Percentiles rank a stretch among this genome's conserved stretches.
Evolutionary conservation across 768 basidiomycete genomes (phyloP).

Genomic region (Lanmaoa pseudosensibilis): DNA sequence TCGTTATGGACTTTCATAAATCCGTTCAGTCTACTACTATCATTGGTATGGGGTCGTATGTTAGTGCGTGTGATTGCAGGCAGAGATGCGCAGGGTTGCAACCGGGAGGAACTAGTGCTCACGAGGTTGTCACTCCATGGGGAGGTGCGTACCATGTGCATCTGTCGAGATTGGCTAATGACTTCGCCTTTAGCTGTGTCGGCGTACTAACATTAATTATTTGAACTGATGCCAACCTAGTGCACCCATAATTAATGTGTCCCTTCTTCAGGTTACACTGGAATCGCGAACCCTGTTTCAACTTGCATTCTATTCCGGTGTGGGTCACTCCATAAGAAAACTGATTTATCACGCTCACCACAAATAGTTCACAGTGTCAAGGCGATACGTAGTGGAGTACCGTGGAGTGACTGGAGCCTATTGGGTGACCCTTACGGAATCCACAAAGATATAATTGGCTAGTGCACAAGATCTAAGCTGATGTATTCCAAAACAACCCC

Average conservation of each 20-base stretch:
- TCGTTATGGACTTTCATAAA: neutral
- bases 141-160: neutral
- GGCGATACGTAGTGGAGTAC: no score
- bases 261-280: neutral
- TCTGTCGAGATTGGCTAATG: neutral
- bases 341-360: no score
- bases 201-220: neutral
- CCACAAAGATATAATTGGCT: neutral
- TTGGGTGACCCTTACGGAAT: no score
- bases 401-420: no score
- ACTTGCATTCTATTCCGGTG: neutral
- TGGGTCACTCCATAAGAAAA: no score
- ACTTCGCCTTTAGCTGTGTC: neutral
- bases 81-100: neutral
- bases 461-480: neutral
- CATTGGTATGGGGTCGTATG: no score
- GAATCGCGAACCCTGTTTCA: neutral
- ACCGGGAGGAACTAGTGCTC: neutral
- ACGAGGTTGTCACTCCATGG: no score
- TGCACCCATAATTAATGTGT: neutral
- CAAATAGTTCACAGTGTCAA: neutral
- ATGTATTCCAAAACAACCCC: neutral
- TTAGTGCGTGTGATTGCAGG: neutral
- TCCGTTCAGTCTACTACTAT: neutral
- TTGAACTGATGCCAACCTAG: neutral